Conservation (phyloP, 352 stramenopile species). For the Elongisporangium prolatum region DNA sequence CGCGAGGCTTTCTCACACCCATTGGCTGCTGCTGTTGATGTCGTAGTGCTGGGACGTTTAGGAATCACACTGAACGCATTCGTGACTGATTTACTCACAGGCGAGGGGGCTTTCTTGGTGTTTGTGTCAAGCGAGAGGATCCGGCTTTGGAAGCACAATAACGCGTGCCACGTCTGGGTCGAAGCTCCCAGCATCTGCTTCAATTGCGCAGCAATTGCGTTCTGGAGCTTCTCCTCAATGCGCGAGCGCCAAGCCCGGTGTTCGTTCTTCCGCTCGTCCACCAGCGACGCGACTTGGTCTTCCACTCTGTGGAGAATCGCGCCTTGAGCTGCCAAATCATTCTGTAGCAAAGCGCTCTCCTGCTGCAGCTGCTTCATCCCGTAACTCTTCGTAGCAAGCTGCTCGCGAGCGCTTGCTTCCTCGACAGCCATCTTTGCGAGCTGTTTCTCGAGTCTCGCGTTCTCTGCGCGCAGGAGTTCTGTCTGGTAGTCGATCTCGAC, state of each 20-base stretch:
- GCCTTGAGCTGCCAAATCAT: constrained; percentile 13
- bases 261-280: constrained; percentile 29
- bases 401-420: constrained; percentile 18
- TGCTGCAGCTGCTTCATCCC: constrained; percentile 21
- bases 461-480: constrained; percentile 30
- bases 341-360: constrained; percentile 16
- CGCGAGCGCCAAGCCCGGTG: constrained; percentile 24
- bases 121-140: constrained; percentile 15
- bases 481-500: constrained; percentile 58
- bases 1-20: too few relatives aligned
- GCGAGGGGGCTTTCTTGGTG: too few relatives aligned
- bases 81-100: too few relatives aligned
- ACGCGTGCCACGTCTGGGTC: constrained; percentile 29
- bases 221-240: constrained; percentile 25
- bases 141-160: constrained; percentile 24
- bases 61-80: too few relatives aligned
- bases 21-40: too few relatives aligned
- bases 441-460: constrained; percentile 32
- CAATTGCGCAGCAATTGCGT: constrained; percentile 20
- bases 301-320: constrained; percentile 23
- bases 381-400: constrained; percentile 19
- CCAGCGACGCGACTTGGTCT: constrained; percentile 24
- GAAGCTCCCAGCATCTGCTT: constrained; percentile 25
- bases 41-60: too few relatives aligned
- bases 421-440: constrained; percentile 11